Conservation (phyloP, 768 basidiomycete genomes). For the Hypholoma sublateritium region DNA sequence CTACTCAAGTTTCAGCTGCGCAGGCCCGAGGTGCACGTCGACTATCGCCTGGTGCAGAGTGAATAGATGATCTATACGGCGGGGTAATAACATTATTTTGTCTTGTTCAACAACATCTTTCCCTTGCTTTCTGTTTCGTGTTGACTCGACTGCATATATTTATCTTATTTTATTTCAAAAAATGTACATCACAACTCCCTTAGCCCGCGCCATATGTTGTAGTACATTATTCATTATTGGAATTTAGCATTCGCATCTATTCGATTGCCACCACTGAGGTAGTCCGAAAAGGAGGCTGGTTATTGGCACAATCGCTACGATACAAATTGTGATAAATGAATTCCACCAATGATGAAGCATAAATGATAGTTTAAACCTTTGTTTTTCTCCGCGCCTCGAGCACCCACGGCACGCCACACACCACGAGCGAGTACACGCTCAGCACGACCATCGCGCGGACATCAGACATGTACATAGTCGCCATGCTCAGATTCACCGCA, state of each 20-base stretch:
- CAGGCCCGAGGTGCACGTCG: conserved; percentile 2
- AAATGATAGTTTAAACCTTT: neutral
- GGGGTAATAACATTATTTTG: no score
- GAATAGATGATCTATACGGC: no score
- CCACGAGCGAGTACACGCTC: conserved; percentile 51
- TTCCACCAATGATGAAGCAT: neutral
- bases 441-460: conserved; percentile 61
- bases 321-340: neutral
- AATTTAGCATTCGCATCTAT: neutral
- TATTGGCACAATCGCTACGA: neutral
- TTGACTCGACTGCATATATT: no score
- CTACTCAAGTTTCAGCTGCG: conserved; percentile 1
- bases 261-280: neutral
- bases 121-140: no score
- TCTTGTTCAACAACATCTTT: no score
- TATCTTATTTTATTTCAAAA: no score
- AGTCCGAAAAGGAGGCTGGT: neutral
- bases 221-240: no score
- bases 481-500: conserved; percentile 72
- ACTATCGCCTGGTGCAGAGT: neutral
- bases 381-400: neutral
- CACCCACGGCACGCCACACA: conserved; percentile 67
- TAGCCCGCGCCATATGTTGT: no score
- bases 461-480: conserved; percentile 77
- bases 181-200: no score